Evolutionary conservation across 192 early-diverging fungal species (phyloP).

Genomic region (Umbelopsis sp.): DNA sequence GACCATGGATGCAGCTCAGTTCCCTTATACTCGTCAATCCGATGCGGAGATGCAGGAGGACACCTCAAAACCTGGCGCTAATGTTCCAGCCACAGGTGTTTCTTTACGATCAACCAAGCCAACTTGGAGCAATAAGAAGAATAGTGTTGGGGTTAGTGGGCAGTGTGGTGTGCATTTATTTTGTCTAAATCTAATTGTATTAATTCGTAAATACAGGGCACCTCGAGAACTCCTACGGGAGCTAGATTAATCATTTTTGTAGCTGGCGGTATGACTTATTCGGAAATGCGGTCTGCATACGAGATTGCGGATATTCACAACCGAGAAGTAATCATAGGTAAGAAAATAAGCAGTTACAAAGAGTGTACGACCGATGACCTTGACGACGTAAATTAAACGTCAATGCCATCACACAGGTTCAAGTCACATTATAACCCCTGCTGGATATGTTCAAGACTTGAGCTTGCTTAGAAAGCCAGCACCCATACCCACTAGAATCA

Average conservation of each 20-base stretch:
- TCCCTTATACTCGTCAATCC: conserved; percentile 61
- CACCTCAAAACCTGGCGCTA: conserved; percentile 21
- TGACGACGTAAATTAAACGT: not conserved
- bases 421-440: conserved; percentile 33
- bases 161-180: not conserved
- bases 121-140: conserved; percentile 29
- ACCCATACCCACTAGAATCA: conserved; percentile 14
- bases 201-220: conserved; percentile 17
- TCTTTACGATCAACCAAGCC: conserved; percentile 42
- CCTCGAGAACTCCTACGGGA: conserved; percentile 42
- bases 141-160: conserved; percentile 5
- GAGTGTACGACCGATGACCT: not conserved
- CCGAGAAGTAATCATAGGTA: conserved; percentile 76
- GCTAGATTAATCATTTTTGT: conserved; percentile 79
- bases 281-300: conserved; percentile 74
- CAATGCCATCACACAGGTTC: conserved; percentile 18
- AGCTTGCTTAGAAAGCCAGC: conserved; percentile 23
- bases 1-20: conserved; percentile 56
- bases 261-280: conserved; percentile 78
- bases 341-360: not conserved
- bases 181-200: not conserved
- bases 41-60: conserved; percentile 53
- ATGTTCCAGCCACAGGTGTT: conserved; percentile 38
- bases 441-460: conserved; percentile 29
- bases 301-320: conserved; percentile 64